A percentile compares a stretch with the other conserved stretches of the same genome.
phyloP scores from a whole-genome alignment of 148 eudicot species.

The Pharnaceum exiguum region DNA sequence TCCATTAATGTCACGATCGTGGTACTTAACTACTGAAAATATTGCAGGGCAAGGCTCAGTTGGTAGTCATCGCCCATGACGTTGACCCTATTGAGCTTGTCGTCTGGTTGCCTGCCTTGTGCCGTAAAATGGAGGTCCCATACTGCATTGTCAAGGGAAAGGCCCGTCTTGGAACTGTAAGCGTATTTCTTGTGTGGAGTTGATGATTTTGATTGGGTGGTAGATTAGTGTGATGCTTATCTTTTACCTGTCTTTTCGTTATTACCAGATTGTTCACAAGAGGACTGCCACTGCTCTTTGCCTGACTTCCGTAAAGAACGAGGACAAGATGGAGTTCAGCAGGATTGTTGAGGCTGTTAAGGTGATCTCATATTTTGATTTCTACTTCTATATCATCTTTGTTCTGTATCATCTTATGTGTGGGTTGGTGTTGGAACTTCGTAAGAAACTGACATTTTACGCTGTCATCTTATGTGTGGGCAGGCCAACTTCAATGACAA shows the following conservation, averaged over 20 bases:
- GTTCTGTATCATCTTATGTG: background rate
- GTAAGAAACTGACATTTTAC: too few relatives aligned
- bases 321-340: constrained; percentile 87
- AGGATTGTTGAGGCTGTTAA: constrained; percentile 82
- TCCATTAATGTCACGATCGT: background rate
- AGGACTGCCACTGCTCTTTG: constrained; percentile 74
- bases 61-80: constrained; percentile 95
- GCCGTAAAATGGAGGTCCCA: constrained; percentile 94
- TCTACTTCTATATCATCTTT: background rate
- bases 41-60: constrained; percentile 78
- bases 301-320: constrained; percentile 76
- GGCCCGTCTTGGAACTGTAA: constrained; percentile 79
- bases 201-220: background rate
- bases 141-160: constrained; percentile 97
- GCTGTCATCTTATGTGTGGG: background rate
- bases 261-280: constrained; percentile 74
- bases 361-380: constrained; percentile 34
- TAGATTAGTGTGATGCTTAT: background rate
- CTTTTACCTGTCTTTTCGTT: background rate
- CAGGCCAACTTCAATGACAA: constrained; percentile 96
- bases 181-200: background rate
- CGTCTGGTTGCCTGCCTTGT: constrained; percentile 91
- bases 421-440: background rate
- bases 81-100: constrained; percentile 95
- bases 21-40: background rate